Evolutionary conservation across 768 basidiomycete species (phyloP).

Genomic region (Rhodosporidiobolus odoratus): DNA sequence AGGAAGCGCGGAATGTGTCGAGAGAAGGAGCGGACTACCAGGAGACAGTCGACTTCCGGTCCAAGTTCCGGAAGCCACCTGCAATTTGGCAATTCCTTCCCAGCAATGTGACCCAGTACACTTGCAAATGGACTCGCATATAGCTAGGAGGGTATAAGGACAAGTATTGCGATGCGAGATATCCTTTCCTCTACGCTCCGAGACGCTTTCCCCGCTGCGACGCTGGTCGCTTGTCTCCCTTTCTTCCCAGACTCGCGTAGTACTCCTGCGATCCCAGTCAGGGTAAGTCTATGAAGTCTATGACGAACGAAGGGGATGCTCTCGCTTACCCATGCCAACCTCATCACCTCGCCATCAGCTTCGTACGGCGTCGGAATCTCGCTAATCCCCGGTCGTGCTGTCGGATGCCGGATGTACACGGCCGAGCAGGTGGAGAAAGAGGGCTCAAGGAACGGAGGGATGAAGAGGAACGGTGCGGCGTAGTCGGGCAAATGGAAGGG

Average conservation of each 20-base stretch:
- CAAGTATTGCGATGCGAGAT: not conserved
- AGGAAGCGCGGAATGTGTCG: no score
- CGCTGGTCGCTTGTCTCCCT: constrained; percentile 32
- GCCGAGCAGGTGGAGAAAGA: constrained; percentile 84
- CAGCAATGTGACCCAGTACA: not conserved
- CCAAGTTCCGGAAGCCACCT: no score
- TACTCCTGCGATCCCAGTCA: constrained; percentile 25
- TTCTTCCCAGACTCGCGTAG: constrained; percentile 32
- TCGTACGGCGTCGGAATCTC: constrained; percentile 95
- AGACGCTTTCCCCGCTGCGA: constrained; percentile 23
- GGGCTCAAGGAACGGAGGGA: constrained; percentile 83
- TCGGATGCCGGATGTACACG: constrained; percentile 90
- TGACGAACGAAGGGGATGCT: not conserved
- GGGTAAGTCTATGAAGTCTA: not conserved
- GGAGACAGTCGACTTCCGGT: no score
- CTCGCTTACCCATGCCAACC: constrained; percentile 69
- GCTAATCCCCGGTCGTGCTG: constrained; percentile 88
- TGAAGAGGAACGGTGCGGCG: constrained; percentile 84
- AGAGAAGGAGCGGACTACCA: no score
- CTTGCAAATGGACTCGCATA: not conserved
- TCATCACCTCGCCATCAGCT: constrained; percentile 86
- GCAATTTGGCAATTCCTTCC: not conserved
- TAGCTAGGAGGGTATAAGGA: not conserved
- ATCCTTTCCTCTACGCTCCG: constrained; percentile 17
- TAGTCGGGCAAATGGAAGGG: constrained; percentile 81